Evolutionary conservation across 2,329 filamentous ascomycete species (phyloP).

Genomic region (Ceratocystiopsis minuta): DNA sequence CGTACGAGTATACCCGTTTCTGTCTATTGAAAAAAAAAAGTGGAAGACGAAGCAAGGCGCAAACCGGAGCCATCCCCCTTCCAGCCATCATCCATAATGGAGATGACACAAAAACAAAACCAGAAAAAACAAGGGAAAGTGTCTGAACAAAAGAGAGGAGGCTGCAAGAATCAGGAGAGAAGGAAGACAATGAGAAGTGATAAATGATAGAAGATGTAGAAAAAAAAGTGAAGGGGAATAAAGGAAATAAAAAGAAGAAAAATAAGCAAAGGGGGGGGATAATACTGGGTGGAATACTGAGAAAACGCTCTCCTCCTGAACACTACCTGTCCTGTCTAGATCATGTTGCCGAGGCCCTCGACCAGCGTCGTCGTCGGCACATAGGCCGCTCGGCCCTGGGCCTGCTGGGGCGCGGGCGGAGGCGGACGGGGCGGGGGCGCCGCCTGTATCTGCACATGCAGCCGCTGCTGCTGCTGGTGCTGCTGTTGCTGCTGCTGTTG

Average conservation of each 20-base stretch:
- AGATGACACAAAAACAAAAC: background rate
- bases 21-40: too few species aligned
- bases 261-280: background rate
- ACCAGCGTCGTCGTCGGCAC: slow-evolving; percentile 14
- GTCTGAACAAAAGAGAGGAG: background rate
- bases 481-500: slow-evolving; percentile 7
- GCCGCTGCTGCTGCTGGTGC: slow-evolving; percentile 8
- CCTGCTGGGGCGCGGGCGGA: too few species aligned
- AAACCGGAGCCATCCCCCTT: too few species aligned
- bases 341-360: slow-evolving; percentile 28
- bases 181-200: too few species aligned
- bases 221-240: background rate
- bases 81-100: too few species aligned
- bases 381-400: too few species aligned
- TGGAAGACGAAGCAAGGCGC: too few species aligned
- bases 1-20: too few species aligned
- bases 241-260: background rate
- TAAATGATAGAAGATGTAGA: background rate
- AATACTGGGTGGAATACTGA: background rate
- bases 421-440: too few species aligned
- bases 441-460: background rate
- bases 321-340: slow-evolving; percentile 15
- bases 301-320: too few species aligned
- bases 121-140: background rate
- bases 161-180: too few species aligned